Percentiles rank a stretch among this genome's conserved stretches.
Conservation (phyloP, 176 grass and related monocot species). For the Calamus simplicifolius region DNA sequence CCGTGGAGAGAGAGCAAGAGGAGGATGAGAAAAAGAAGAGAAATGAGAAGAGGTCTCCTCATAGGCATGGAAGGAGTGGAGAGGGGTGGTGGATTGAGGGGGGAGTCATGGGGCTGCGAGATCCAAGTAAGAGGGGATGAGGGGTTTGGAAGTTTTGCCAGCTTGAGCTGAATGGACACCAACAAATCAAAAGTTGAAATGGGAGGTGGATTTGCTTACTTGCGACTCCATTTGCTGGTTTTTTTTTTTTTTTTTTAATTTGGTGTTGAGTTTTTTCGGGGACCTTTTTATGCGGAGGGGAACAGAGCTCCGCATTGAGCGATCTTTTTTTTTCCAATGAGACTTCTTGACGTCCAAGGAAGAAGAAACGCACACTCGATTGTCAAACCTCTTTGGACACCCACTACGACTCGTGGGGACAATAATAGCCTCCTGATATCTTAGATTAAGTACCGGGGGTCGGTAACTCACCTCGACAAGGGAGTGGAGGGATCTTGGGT, state of each 20-base stretch:
- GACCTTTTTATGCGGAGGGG: slow-evolving; percentile 10
- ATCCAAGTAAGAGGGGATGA: slow-evolving; percentile 1
- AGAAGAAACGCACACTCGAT: slow-evolving; percentile 22
- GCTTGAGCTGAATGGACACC: slow-evolving; percentile 23
- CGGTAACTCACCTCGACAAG: background rate
- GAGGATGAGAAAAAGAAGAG: slow-evolving; percentile 43
- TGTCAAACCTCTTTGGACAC: slow-evolving; percentile 14
- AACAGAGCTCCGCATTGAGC: slow-evolving; percentile 21
- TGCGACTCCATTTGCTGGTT: slow-evolving; percentile 50
- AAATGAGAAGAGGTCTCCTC: slow-evolving; percentile 28
- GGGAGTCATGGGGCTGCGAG: slow-evolving; percentile 30
- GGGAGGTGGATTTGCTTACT: slow-evolving; percentile 43
- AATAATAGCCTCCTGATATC: slow-evolving; percentile 10
- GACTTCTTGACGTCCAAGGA: slow-evolving; percentile 48
- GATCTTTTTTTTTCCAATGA: slow-evolving; percentile 19
- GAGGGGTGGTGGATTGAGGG: slow-evolving; percentile 7
- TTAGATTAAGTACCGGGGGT: background rate
- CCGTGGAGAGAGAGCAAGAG: slow-evolving; percentile 52
- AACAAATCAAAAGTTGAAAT: slow-evolving; percentile 6
- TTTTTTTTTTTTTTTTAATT: slow-evolving; percentile 16
- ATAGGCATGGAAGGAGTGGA: slow-evolving; percentile 36
- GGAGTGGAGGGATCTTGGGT: background rate
- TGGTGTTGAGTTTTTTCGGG: slow-evolving; percentile 26
- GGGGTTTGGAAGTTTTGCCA: slow-evolving; percentile 23
- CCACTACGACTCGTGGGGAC: slow-evolving; percentile 1